Base-by-base conservation (phyloP, 176 grass and related monocot genomes). In the Musa schizocarpa region DNA sequence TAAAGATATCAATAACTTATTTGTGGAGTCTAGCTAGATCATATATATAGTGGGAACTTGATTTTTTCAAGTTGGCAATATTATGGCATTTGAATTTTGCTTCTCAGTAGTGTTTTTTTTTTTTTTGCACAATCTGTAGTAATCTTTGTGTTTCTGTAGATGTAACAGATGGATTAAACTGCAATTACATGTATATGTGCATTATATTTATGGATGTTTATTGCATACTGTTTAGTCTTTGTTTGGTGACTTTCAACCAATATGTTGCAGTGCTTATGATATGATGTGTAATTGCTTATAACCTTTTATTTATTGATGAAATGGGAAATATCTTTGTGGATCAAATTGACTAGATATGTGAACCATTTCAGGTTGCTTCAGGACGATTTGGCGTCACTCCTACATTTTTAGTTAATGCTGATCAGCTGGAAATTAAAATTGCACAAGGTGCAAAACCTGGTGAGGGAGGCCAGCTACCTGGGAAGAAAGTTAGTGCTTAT, bases 401-500 rank as follows among this genome's bases (percentile, higher is more conserved):
- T 72, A 99, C 88, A 72, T 99, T 99, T 84, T 86, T 99, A 83
- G 91, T 95, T 63, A 99, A 99, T 86, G 96, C 88, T 51, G 17
- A 83, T 78, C 96, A 99, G 82, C 84, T 99, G 69, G 96, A 99
- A 85, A 99, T 99, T 66, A 99, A 99, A 88, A 99, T 99, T 84
- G 96, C 96, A 54, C 96, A 99, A 91, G 96, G 96, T 73, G 96
- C 96, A 11, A 99, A 99, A 50, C 96, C 96, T 86, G 96, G 96
- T 78, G 96, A 99, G 89, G 96, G 96, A 34, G 96, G 96, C 56
- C 96, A 99, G 71, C 83, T 99, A 73, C 96, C 96, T 54, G 96
- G 96, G 63, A 99, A 99, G 79, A 99, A 99, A 90, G 96, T 99
- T 67, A 99, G 96, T 82, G 91, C 96, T 68, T 99, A 99, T 77